Conservation (phyloP, 768 basidiomycete genomes). For the Amanita pallidorosea region DNA sequence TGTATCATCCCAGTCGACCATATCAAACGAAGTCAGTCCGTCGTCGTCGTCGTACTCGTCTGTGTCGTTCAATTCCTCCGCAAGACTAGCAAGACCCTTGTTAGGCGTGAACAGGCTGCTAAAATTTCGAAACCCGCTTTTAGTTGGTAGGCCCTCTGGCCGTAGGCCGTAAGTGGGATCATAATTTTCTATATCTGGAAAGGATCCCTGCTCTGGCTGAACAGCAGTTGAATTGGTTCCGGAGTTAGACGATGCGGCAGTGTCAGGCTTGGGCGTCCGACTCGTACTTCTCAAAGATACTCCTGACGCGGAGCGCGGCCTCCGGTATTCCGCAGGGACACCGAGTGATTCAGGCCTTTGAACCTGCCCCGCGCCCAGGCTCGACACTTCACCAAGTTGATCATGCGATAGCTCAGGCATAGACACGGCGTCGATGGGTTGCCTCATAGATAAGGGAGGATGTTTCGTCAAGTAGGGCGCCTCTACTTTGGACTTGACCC, state of each 20-base stretch:
- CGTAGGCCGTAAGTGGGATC: constrained; percentile 96
- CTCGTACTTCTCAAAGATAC: constrained; percentile 24
- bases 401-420: constrained; percentile 25
- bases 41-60: constrained; percentile 26
- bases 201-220: constrained; percentile 20
- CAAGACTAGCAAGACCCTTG: constrained; percentile 70
- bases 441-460: constrained; percentile 25
- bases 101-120: constrained; percentile 59
- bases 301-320: constrained; percentile 32
- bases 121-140: constrained; percentile 73
- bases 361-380: constrained; percentile 12
- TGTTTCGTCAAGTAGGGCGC: constrained; percentile 71
- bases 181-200: constrained; percentile 64
- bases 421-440: constrained; percentile 27
- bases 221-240: constrained; percentile 13
- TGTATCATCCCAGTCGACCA: constrained; percentile 62
- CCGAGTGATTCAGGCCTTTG: constrained; percentile 16
- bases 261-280: constrained; percentile 14
- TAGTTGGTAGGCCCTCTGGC: constrained; percentile 81
- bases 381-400: constrained; percentile 8
- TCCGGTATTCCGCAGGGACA: constrained; percentile 12
- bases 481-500: constrained; percentile 91
- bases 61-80: constrained; percentile 44
- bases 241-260: constrained; percentile 12
- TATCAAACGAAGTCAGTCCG: constrained; percentile 41